Evolutionary conservation across 768 basidiomycete species (phyloP).

Genomic region (Amyloporia xantha): DNA sequence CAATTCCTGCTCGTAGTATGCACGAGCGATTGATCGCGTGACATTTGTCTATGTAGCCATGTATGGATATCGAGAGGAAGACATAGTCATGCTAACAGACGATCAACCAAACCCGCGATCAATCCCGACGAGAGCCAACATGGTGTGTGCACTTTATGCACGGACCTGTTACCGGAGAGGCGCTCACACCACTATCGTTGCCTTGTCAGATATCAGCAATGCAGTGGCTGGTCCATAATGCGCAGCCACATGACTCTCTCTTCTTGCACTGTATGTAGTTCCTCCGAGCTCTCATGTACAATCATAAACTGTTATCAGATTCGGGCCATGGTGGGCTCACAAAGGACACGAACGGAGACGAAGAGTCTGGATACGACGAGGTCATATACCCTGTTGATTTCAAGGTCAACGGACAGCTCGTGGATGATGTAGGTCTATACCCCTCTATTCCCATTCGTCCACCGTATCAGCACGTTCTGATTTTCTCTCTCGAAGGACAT

Average conservation of each 20-base stretch:
- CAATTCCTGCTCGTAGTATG: not conserved
- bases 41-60: conserved; percentile 21
- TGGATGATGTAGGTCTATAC: conserved; percentile 59
- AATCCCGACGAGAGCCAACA: conserved; percentile 47
- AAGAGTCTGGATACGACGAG: conserved; percentile 77
- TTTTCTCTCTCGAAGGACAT: conserved; percentile 26
- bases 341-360: conserved; percentile 69
- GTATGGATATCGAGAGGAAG: conserved; percentile 43
- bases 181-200: not conserved
- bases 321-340: conserved; percentile 97
- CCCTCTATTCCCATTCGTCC: too few relatives aligned
- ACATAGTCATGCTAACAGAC: conserved; percentile 55
- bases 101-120: conserved; percentile 36
- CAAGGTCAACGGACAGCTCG: conserved; percentile 66
- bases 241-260: conserved; percentile 46
- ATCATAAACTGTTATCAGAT: conserved; percentile 34
- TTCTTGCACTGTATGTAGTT: conserved; percentile 42
- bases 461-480: not conserved
- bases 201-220: conserved; percentile 43
- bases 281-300: not conserved
- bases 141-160: conserved; percentile 29
- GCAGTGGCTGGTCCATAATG: conserved; percentile 52
- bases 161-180: not conserved
- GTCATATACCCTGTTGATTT: conserved; percentile 90
- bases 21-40: not conserved